phyloP scores from a whole-genome alignment of 2,329 filamentous ascomycete genomes.

The Xylariaceae sp. region DNA sequence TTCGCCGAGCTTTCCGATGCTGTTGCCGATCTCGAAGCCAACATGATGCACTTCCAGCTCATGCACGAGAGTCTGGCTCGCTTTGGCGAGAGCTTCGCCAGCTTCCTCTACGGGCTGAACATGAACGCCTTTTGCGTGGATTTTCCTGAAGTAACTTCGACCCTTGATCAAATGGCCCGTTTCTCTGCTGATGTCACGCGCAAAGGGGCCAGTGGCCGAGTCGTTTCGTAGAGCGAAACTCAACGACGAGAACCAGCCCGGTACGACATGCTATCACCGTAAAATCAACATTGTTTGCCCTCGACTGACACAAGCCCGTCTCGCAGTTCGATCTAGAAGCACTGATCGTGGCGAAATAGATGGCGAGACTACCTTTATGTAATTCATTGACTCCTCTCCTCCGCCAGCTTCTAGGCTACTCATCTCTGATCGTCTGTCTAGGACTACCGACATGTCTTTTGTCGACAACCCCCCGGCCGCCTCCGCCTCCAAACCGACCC shows the following conservation, averaged over 20 bases:
- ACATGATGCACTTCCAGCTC: constrained; percentile 94
- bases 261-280: constrained; percentile 10
- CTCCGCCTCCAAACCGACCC: constrained; percentile 49
- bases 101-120: constrained; percentile 92
- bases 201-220: constrained; percentile 74
- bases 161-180: neutral
- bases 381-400: constrained; percentile 10
- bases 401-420: constrained; percentile 37
- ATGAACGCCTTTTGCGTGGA: constrained; percentile 99
- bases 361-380: constrained; percentile 84
- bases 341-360: constrained; percentile 40
- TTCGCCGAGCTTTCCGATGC: constrained; percentile 93
- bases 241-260: constrained; percentile 39
- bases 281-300: neutral
- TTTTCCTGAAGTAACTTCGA: constrained; percentile 73
- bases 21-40: constrained; percentile 93
- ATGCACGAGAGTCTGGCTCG: constrained; percentile 93
- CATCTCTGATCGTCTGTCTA: constrained; percentile 35
- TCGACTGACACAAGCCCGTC: constrained; percentile 2
- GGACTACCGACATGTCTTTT: constrained; percentile 89
- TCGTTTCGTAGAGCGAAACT: constrained; percentile 71
- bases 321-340: constrained; percentile 26
- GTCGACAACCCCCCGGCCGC: constrained; percentile 74
- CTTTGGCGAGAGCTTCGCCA: constrained; percentile 94
- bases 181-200: neutral